Evolutionary conservation across 768 basidiomycete species (phyloP).

Genomic region (Rhodosporidiobolus odoratus): DNA sequence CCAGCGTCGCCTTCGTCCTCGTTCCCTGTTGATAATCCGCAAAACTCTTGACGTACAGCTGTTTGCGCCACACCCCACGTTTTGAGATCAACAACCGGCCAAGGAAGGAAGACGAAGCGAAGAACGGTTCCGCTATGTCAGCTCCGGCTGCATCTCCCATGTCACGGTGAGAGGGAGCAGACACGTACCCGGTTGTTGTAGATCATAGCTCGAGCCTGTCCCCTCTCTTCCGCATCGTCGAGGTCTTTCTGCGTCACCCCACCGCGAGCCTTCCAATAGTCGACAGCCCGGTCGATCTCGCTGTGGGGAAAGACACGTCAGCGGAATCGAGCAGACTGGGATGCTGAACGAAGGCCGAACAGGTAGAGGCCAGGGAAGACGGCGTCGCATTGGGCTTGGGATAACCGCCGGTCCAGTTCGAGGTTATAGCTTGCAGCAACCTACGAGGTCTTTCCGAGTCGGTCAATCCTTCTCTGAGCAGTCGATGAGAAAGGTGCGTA

Average conservation of each 20-base stretch:
- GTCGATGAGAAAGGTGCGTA: too few relatives aligned
- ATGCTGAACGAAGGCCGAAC: background rate
- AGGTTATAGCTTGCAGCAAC: constrained; percentile 12
- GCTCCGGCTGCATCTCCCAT: too few relatives aligned
- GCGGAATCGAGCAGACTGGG: background rate
- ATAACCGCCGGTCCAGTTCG: constrained; percentile 18
- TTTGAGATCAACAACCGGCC: background rate
- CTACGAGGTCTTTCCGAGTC: background rate
- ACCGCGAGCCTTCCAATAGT: constrained; percentile 17
- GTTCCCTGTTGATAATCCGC: constrained; percentile 15
- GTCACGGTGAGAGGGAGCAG: background rate
- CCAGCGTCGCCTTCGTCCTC: constrained; percentile 25
- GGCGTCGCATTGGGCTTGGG: constrained; percentile 22
- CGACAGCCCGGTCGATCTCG: constrained; percentile 26
- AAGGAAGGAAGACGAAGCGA: background rate
- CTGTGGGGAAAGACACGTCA: background rate
- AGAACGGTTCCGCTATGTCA: too few relatives aligned
- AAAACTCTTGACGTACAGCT: constrained; percentile 28
- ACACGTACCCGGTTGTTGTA: constrained; percentile 24
- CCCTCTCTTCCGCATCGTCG: constrained; percentile 23
- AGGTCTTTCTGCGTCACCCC: constrained; percentile 20
- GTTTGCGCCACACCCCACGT: background rate
- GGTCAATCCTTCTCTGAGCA: too few relatives aligned
- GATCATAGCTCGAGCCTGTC: constrained; percentile 29
- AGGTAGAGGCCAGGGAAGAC: constrained; percentile 30